Evolutionary conservation across 2,329 filamentous ascomycete genomes (phyloP).

Genomic region (Colletotrichum sp.): DNA sequence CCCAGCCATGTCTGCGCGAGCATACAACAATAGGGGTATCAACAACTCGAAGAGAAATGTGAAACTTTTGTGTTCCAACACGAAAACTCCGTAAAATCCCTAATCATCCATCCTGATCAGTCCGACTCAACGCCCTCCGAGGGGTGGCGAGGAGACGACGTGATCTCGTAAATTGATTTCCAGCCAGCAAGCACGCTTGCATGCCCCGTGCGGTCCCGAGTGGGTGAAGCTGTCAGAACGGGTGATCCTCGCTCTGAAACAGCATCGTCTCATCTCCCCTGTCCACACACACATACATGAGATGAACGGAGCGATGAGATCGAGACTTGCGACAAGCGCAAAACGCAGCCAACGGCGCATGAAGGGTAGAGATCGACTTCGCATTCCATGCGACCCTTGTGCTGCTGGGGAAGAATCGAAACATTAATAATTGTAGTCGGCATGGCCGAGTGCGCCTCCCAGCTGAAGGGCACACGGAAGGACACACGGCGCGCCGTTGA

Average conservation of each 20-base stretch:
- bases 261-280: neutral
- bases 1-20: neutral
- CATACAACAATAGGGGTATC: slow-evolving; percentile 22
- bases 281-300: neutral
- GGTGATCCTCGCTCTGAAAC: neutral
- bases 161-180: slow-evolving; percentile 9
- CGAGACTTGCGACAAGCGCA: neutral
- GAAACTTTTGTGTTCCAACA: slow-evolving; percentile 21
- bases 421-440: slow-evolving; percentile 2
- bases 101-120: slow-evolving; percentile 11
- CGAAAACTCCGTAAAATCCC: slow-evolving; percentile 17
- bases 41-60: slow-evolving; percentile 22
- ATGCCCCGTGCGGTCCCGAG: neutral
- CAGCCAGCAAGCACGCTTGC: slow-evolving; percentile 7
- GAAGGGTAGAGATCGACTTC: neutral
- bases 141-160: neutral
- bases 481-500: neutral
- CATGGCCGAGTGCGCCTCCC: neutral
- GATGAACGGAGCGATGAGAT: neutral
- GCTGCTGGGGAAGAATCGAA: slow-evolving; percentile 18
- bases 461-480: neutral
- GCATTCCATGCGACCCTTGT: slow-evolving; percentile 7
- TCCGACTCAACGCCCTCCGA: neutral
- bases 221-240: neutral
- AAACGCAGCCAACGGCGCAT: neutral